Evolutionary conservation across 345 rosid species (phyloP), one percentile per base, ranked within the genome.

Genomic region (Leavenworthia alabamica): DNA sequence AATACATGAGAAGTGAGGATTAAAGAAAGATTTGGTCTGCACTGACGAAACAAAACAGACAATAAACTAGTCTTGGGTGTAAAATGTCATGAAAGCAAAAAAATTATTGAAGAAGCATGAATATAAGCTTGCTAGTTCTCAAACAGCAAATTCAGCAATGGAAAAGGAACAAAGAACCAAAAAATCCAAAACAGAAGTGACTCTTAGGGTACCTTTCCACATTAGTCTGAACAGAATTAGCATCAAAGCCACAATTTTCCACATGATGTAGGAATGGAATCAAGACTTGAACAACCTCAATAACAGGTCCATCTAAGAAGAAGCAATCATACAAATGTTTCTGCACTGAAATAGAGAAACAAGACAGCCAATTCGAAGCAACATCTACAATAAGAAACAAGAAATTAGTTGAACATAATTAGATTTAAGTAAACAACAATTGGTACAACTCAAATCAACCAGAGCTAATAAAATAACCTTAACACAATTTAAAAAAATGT

Each of bases 361-460:
- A 93, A 53, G 95, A 70, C 2, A 93, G 80, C 97, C 97, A 93
- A 75, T 84, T 77, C 66, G 89, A 80, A 59, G 97, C 84, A 64
- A 89, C 77, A 81, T 93, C 98, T 92, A 83, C 79, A 74, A 10
- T 1, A 62, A 61, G 58, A 58, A 61, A 44, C 39, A 15, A n/a
- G 39, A 39, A n/a, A 15, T 2, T 13, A 31, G 16, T 51, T 47
- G 8, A 35, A 44, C 5, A 59, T 28, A 59, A 31, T 20, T 40
- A 19, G 10, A 48, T 37, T 37, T 42, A 66, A 66, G 26, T 8
- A 57, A 66, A 58, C 11, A 48, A 2, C 10, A 40, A 43, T 4
- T 17, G 43, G 4, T 23, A 33, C 26, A 56, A 58, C 28, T 35
- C 36, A 63, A 20, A 32, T 13, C 26, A 52, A 27, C 68, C 7